Evolutionary conservation across 2,329 filamentous ascomycete genomes (phyloP), one percentile per base, ranked within the genome.

Genomic region (Metarhizium humberi): DNA sequence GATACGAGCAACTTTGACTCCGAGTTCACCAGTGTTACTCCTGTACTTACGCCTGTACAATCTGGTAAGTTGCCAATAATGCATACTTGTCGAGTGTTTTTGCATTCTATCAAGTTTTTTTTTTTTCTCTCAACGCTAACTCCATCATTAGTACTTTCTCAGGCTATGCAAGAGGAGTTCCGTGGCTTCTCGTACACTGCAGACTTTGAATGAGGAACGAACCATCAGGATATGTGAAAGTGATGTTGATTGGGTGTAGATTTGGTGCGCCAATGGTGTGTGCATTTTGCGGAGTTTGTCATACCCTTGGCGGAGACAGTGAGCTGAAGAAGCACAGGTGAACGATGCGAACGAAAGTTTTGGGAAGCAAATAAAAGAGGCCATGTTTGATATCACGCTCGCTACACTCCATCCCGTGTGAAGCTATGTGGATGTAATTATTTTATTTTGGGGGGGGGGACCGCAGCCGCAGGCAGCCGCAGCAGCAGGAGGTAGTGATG

Each of bases 1-100:
- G 94, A 99, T 75, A 99, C 94, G n/a, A 96, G 92, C 79, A 99
- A 99, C 75, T 99, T 99, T 71, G 94, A 99, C 70, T 90, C 89
- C 50, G 94, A 99, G 70, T 99, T 99, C 69, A 99, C 94, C 1
- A 97, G 92, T 67, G 94, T 99, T 54, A 99, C 94, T 46, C 94
- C 94, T 1, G 94, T 99, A 56, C 80, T 99, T 62, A 99, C 94
- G 34, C 94, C 94, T 52, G 94, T 99, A 55, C 92, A 97, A 74
- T 95, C 90, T 73, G 91, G 92, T 95, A 87, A 77, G 88, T 78
- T 40, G 7, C 3, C 18, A 14, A 7, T 45, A 25, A 18, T 34
- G 13, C 4, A 29, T 29, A 30, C 29, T 43, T 6, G 49, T 59
- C 1, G 32, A 18, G 6, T 25, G 25, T 25, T 25, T 25, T 25